phyloP scores from a whole-genome alignment of 2,329 filamentous ascomycete genomes.

The Claviceps paspali region DNA sequence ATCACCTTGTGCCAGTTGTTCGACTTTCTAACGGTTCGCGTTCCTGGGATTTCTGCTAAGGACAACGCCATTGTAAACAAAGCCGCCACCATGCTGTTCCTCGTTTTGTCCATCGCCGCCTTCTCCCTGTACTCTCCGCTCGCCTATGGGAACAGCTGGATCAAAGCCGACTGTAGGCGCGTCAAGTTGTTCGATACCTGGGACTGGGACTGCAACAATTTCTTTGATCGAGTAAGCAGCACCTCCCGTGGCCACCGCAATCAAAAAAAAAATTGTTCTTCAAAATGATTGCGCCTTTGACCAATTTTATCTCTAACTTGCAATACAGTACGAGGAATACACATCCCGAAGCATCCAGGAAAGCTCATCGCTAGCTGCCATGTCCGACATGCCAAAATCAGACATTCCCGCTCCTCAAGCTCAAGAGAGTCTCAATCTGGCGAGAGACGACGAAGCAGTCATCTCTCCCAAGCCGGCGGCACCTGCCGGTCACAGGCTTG shows the following conservation, averaged over 20 bases:
- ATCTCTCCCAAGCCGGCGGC: conserved; percentile 37
- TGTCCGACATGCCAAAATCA: conserved; percentile 14
- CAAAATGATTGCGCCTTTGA: no score
- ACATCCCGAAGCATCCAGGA: conserved; percentile 5
- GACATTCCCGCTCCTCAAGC: conserved; percentile 7
- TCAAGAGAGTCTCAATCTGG: not conserved
- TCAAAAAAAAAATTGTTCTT: no score
- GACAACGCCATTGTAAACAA: conserved; percentile 57
- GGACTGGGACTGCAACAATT: conserved; percentile 98
- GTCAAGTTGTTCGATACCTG: conserved; percentile 79
- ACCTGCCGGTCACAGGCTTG: conserved; percentile 27
- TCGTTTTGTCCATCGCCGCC: conserved; percentile 56
- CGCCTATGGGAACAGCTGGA: conserved; percentile 90
- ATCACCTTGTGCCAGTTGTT: conserved; percentile 78
- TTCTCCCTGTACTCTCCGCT: conserved; percentile 82
- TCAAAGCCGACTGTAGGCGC: conserved; percentile 67
- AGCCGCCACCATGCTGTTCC: conserved; percentile 55
- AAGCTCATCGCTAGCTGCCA: conserved; percentile 15
- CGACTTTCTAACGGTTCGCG: conserved; percentile 67
- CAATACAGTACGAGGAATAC: conserved; percentile 6
- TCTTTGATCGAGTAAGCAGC: conserved; percentile 66
- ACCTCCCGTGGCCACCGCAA: no score
- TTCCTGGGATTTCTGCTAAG: conserved; percentile 51
- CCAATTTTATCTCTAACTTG: no score
- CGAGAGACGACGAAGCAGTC: conserved; percentile 9